These are phyloP conservation scores for Athelia psychrophila DNA, from an alignment of 1,284 basidiomycete species.

Conservation along the genomic window DNA sequence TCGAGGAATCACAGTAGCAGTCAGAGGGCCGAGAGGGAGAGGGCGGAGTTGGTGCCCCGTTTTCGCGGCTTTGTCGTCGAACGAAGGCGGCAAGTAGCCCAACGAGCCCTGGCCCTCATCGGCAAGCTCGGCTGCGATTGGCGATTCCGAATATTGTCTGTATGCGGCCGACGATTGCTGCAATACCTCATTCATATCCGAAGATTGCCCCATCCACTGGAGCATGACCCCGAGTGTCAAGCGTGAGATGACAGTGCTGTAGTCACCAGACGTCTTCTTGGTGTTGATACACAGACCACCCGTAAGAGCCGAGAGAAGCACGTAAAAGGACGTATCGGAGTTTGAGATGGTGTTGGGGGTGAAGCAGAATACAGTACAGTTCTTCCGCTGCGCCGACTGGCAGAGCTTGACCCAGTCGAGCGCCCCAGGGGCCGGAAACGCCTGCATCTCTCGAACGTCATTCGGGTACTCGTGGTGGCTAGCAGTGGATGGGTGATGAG, in stretches of 20 bases:
- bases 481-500: constrained; percentile 14
- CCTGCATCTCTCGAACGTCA: constrained; percentile 12
- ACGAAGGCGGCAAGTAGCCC: constrained; percentile 15
- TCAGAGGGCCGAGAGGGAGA: constrained; percentile 3
- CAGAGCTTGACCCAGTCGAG: constrained; percentile 23
- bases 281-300: constrained; percentile 18
- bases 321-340: constrained; percentile 12
- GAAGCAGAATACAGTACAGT: constrained; percentile 20
- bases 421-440: constrained; percentile 14
- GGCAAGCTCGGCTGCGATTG: constrained; percentile 8
- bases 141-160: constrained; percentile 11
- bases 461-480: constrained; percentile 9
- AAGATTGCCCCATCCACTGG: constrained; percentile 20
- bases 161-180: constrained; percentile 6
- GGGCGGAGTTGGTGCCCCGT: constrained; percentile 2
- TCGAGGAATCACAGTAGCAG: constrained; percentile 7
- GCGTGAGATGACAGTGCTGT: constrained; percentile 15
- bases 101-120: constrained; percentile 11
- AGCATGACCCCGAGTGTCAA: constrained; percentile 20
- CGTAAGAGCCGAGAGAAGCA: constrained; percentile 17
- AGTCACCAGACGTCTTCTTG: not conserved
- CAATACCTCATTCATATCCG: constrained; percentile 10
- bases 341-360: constrained; percentile 7
- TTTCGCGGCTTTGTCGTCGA: not conserved
- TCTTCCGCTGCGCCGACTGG: constrained; percentile 11